Base-by-base conservation (phyloP, 768 basidiomycete genomes). In the Psilocybe sp. region DNA sequence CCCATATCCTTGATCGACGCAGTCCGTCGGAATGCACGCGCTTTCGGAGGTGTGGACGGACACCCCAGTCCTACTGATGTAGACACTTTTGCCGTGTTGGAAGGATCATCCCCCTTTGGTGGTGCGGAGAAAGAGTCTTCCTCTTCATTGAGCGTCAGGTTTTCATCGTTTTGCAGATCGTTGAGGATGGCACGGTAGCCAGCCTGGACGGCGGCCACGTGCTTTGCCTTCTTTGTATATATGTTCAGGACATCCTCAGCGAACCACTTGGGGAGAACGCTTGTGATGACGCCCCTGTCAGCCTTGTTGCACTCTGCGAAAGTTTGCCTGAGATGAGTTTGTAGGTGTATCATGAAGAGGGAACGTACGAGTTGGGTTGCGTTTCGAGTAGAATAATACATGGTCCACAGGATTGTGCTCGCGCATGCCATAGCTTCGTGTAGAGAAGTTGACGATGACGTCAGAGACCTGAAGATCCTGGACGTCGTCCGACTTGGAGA, bases 351-450 rank as follows among this genome's bases (percentile, higher is more conserved):
- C 5, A 18, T 4, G 18, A 20, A 35, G 15, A 14, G 5, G 40
- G 7, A 37, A 18, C 75, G 44, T 59, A 89, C 87, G 56, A 50
- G 82, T 63, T 1, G 78, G 79, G 14, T 77, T 72, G 13, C 72
- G 68, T 62, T 90, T 90, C 0, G 82, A 80, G 57, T 89, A 91
- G 60, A 91, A 92, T 59, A 74, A 80, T 49, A 89, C 79, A 14
- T 67, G 73, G 37, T 84, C 75, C 31, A 91, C 61, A 0, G 90
- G 89, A 58, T 87, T 88, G 51, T 69, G 62, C 44, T 80, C 78
- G 51, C 76, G 70, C 80, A 85, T 88, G 1, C 90, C 90, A 55
- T 87, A 85, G 58, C 91, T 89, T 73, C 90, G 73, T 14, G 63
- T 56, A 1, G 80, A 65, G 9, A 82, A 69, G 42, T 84, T 76